Evolutionary conservation across 2,329 filamentous ascomycete genomes (phyloP).

Genomic region (Colletotrichum musicola): DNA sequence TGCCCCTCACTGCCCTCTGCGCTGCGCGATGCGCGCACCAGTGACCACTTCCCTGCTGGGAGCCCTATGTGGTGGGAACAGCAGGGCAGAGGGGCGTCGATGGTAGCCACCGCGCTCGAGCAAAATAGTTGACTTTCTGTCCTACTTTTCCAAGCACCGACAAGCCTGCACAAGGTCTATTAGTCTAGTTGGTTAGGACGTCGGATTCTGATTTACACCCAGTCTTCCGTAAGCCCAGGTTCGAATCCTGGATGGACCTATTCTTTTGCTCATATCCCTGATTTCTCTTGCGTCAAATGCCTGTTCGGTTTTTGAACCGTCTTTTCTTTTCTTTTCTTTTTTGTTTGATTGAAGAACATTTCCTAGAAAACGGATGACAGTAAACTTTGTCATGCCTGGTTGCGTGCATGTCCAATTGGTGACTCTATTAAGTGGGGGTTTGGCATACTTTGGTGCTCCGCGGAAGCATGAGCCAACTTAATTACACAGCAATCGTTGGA

Average conservation of each 20-base stretch:
- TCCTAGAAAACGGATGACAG: neutral
- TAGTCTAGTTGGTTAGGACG: conserved; percentile 41
- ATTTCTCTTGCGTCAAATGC: too few relatives aligned
- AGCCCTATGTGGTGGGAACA: conserved; percentile 4
- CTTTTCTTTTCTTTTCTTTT: neutral
- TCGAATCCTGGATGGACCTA: conserved; percentile 39
- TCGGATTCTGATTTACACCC: conserved; percentile 33
- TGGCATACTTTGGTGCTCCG: neutral
- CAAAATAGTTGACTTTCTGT: too few relatives aligned
- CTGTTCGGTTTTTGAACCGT: too few relatives aligned
- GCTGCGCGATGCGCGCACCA: neutral
- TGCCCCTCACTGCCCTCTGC: conserved; percentile 28
- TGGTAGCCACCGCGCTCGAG: neutral
- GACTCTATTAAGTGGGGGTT: conserved; percentile 35
- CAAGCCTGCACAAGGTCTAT: conserved; percentile 10
- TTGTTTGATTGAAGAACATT: neutral
- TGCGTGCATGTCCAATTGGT: neutral
- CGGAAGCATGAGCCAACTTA: neutral
- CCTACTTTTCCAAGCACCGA: rapidly evolving
- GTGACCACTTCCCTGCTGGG: too few relatives aligned
- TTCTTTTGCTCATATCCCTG: neutral
- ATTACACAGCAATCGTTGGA: neutral
- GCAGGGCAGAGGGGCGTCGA: too few relatives aligned
- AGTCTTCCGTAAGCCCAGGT: conserved; percentile 38
- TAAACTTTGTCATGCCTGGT: conserved; percentile 3